Conservation (phyloP, 306 rosid species). For the Fragaria nilgerrensis region DNA sequence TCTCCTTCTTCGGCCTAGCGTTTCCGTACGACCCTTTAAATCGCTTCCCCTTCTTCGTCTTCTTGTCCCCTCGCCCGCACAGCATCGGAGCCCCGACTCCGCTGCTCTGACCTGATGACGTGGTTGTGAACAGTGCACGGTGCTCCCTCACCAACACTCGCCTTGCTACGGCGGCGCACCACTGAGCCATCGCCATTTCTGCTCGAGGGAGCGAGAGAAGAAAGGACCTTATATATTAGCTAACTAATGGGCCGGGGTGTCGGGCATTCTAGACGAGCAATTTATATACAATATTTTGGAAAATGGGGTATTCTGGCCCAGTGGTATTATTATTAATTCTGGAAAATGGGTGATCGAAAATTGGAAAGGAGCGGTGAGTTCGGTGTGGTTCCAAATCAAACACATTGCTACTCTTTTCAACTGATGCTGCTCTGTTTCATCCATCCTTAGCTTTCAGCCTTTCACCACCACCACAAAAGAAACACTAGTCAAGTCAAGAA, state of each 20-base stretch:
- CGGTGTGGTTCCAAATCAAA: constrained; percentile 58
- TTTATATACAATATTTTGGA: too few species aligned
- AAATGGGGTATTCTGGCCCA: too few species aligned
- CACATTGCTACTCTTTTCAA: background rate
- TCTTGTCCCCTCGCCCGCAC: constrained; percentile 93
- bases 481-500: background rate
- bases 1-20: constrained; percentile 79
- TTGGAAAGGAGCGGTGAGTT: constrained; percentile 29
- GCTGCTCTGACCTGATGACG: background rate
- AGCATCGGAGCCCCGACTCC: constrained; percentile 36
- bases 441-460: background rate
- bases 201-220: background rate
- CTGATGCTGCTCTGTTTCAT: background rate
- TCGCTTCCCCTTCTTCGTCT: constrained; percentile 86
- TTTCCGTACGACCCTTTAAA: constrained; percentile 91
- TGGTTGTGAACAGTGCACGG: constrained; percentile 12
- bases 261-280: too few species aligned
- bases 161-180: constrained; percentile 56
- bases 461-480: background rate
- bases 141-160: constrained; percentile 41
- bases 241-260: too few species aligned
- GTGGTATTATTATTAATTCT: too few species aligned
- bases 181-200: constrained; percentile 54
- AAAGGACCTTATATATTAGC: too few species aligned
- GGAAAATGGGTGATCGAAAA: constrained; percentile 11